Evolutionary conservation across 257 asterid species (phyloP), one percentile per base, ranked within the genome.

Genomic region (Solanum sparsipilum): DNA sequence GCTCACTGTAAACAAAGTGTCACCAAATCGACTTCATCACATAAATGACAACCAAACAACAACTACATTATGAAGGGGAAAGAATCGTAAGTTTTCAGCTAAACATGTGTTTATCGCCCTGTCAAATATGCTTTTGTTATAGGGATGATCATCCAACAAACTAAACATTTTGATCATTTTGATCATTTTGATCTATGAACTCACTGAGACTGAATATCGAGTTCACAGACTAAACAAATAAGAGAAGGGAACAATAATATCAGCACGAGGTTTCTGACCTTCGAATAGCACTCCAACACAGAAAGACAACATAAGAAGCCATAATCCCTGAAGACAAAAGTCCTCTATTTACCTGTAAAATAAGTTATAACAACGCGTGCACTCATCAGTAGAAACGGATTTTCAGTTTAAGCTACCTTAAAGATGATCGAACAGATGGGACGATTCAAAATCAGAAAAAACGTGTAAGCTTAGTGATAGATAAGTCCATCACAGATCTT

Each of bases 261-360:
- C 41, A 34, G 36, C 87, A 32, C 25, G 11, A 21, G 36, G 87
- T 9, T 75, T 25, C 48, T 87, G 63, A 96, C 98, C 99, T 96
- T 92, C 98, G 93, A 67, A 95, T 93, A 75, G 99, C 99, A 34
- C 95, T 94, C 99, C 98, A 95, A 85, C 99, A 95, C 25, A 96
- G 96, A 93, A 94, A 96, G 32, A 93, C 98, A 60, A 96, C 89
- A 90, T 96, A 96, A 75, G 98, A 94, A n/a, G 99, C 98, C 99
- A 95, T 95, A 67, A 96, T 95, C 90, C 99, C 99, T 6, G 98
- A 95, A 87, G 98, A 95, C 88, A 95, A 91, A 86, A 95, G 93
- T 60, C 98, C 99, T 86, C 98, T 89, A 88, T 96, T 95, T 91
- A 96, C 98, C 98, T 96, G 98, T 92, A 29, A 4, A 81, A 29